Percentiles rank a stretch among this genome's conserved stretches.
These are phyloP conservation scores for Fusarium verticillioides DNA, from an alignment of 2,329 filamentous ascomycete species.

Conservation along the genomic window DNA sequence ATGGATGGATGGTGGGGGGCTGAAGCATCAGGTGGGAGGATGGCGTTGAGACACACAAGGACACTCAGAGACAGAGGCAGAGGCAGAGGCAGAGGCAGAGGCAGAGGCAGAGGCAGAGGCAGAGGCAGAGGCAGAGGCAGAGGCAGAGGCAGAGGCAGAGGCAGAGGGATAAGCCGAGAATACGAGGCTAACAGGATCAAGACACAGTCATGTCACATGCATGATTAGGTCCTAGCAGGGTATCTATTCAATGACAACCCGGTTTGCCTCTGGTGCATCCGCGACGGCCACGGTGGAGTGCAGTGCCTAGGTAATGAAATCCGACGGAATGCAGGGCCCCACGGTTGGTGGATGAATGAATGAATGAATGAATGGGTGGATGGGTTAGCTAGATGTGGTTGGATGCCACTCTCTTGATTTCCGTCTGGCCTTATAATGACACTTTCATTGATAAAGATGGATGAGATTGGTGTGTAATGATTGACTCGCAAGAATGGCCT, in stretches of 20 bases:
- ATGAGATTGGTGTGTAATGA: not conserved
- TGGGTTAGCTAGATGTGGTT: conserved; percentile 1
- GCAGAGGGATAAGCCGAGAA: not conserved
- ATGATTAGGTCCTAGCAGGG: conserved; percentile 4
- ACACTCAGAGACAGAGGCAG: not conserved
- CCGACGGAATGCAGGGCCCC: conserved; percentile 3
- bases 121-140: not conserved
- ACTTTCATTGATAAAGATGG: not conserved
- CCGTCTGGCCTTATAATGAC: not conserved
- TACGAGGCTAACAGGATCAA: conserved; percentile 8
- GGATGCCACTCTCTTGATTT: not conserved
- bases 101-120: not conserved
- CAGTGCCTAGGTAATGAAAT: not conserved
- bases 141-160: not conserved
- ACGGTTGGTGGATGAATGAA: not conserved
- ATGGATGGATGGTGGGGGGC: not conserved
- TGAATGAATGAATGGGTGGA: not conserved
- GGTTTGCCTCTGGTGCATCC: not conserved
- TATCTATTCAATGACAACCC: not conserved
- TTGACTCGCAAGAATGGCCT: conserved; percentile 21
- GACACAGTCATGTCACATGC: not conserved
- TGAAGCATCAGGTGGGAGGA: conserved; percentile 6
- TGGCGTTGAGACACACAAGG: conserved; percentile 22
- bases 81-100: not conserved
- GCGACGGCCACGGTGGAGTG: not conserved